Conservation (phyloP, 2,329 filamentous ascomycete species). For the Sclerotiophoma versabilis region DNA sequence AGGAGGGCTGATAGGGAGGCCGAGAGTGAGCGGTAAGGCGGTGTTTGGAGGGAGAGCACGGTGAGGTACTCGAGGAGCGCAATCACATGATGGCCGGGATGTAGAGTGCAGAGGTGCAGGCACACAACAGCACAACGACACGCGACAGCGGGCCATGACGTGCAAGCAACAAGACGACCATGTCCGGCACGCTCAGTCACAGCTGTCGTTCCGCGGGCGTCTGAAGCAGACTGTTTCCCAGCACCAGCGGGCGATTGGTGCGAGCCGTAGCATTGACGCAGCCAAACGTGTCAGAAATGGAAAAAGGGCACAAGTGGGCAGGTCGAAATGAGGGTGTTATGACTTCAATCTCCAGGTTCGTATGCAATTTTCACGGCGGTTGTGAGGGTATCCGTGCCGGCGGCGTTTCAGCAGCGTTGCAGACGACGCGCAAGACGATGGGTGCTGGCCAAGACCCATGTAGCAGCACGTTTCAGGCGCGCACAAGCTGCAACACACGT, state of each 20-base stretch:
- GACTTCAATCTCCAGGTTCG: constrained; percentile 7
- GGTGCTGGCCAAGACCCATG: constrained; percentile 10
- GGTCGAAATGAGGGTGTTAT: neutral
- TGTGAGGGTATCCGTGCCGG: constrained; percentile 21
- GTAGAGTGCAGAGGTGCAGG: too few relatives aligned
- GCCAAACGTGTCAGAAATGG: neutral
- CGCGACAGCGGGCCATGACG: neutral
- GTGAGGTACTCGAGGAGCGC: too few relatives aligned
- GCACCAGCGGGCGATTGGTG: neutral
- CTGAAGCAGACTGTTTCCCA: neutral
- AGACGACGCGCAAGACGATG: constrained; percentile 17
- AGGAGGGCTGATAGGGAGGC: constrained; percentile 62
- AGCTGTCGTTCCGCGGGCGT: neutral
- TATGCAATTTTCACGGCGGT: constrained; percentile 23
- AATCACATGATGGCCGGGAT: too few relatives aligned
- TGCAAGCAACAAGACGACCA: neutral
- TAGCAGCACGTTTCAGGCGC: neutral
- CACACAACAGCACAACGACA: neutral
- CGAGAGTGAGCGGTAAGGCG: constrained; percentile 52
- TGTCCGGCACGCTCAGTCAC: neutral
- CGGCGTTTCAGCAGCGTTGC: constrained; percentile 45
- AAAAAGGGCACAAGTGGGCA: neutral
- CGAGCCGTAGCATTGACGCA: neutral
- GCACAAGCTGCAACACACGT: constrained; percentile 10
- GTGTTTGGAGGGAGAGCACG: neutral